Percentiles rank a stretch among this genome's conserved stretches.
Evolutionary conservation across 106 monocot genomes (phyloP).

Genomic region (Hemerocallis citrina): DNA sequence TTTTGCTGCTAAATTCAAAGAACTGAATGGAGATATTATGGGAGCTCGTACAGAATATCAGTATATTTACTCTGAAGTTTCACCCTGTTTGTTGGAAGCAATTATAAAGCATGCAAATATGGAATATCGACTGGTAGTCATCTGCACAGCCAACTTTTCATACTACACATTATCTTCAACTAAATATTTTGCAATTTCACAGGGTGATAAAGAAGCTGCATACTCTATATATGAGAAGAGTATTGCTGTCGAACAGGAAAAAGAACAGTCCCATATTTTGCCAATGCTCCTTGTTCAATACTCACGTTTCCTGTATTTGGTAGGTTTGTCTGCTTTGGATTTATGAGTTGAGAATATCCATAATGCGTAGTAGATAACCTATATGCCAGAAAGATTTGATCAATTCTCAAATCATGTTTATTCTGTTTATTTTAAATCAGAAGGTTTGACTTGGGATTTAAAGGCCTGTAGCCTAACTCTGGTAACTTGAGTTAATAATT

Average conservation of each 20-base stretch:
- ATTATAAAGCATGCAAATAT: slow-evolving; percentile 82
- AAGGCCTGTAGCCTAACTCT: too few species aligned
- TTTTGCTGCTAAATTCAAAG: slow-evolving; percentile 92
- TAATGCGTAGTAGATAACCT: too few species aligned
- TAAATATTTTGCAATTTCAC: slow-evolving; percentile 6
- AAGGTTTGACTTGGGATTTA: too few species aligned
- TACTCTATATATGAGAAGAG: slow-evolving; percentile 67
- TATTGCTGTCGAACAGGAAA: slow-evolving; percentile 74
- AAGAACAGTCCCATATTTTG: slow-evolving; percentile 65
- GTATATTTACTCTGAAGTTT: slow-evolving; percentile 63
- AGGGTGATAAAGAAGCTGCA: slow-evolving; percentile 81
- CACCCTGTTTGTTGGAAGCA: slow-evolving; percentile 70
- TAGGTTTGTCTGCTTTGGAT: slow-evolving; percentile 27
- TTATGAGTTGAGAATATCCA: too few species aligned
- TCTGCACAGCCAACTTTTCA: not conserved
- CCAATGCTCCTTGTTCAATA: slow-evolving; percentile 73
- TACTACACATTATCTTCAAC: not conserved
- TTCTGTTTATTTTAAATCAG: too few species aligned
- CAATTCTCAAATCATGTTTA: too few species aligned
- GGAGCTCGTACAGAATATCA: slow-evolving; percentile 81
- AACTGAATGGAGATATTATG: slow-evolving; percentile 58
- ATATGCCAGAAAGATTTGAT: too few species aligned
- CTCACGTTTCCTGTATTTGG: slow-evolving; percentile 69
- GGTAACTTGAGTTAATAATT: too few species aligned
- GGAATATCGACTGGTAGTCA: slow-evolving; percentile 73